phyloP scores from a whole-genome alignment of 345 rosid genomes.

The Aquilaria yunnanensis region DNA sequence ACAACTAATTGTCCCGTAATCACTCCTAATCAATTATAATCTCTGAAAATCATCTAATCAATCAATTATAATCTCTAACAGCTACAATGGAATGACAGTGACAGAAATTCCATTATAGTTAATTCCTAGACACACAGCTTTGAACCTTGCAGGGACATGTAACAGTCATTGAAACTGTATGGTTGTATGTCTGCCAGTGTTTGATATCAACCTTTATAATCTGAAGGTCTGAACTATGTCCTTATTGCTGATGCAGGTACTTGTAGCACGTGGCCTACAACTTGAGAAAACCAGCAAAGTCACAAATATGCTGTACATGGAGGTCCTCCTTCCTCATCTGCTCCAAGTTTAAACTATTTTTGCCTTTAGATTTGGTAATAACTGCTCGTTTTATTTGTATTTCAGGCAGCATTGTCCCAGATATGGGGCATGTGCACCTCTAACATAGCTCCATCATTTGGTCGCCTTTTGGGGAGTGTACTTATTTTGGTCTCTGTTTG shows the following conservation, averaged over 20 bases:
- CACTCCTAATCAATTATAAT: no score
- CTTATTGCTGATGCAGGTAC: conserved; percentile 34
- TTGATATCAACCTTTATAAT: neutral
- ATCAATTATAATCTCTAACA: no score
- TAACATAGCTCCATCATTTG: conserved; percentile 41
- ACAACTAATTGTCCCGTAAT: no score
- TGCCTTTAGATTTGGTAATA: neutral
- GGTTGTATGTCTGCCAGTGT: no score
- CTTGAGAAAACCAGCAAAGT: conserved; percentile 87
- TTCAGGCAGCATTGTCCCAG: conserved; percentile 61
- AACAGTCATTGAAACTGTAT: no score
- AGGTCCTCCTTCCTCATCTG: conserved; percentile 34
- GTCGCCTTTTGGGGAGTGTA: conserved; percentile 60
- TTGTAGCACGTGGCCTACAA: conserved; percentile 81
- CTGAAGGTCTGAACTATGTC: conserved; percentile 3
- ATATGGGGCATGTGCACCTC: conserved; percentile 44
- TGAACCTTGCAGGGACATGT: no score
- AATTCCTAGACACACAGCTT: no score
- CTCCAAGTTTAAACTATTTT: neutral
- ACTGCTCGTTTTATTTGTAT: neutral
- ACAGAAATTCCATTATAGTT: no score
- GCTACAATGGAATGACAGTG: no score
- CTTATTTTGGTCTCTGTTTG: conserved; percentile 60
- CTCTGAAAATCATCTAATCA: no score
- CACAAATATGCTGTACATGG: conserved; percentile 55